Conservation (phyloP, 2,329 filamentous ascomycete genomes). For the Mycosphaerella sp. region DNA sequence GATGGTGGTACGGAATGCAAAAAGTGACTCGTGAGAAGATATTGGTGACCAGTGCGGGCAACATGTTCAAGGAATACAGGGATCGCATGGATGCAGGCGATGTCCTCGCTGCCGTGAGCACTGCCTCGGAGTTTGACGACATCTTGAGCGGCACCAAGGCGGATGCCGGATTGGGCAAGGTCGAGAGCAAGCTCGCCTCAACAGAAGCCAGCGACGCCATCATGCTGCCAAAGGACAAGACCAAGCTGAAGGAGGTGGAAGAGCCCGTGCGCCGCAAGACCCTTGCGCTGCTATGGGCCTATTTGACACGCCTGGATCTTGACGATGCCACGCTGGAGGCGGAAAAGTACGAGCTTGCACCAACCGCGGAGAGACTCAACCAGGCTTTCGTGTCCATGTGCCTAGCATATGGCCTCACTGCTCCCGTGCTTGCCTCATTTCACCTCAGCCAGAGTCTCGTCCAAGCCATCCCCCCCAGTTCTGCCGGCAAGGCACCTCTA, state of each 20-base stretch:
- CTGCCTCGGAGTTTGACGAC: conserved; percentile 76
- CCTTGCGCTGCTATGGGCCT: conserved; percentile 87
- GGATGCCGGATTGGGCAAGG: conserved; percentile 71
- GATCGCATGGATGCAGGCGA: conserved; percentile 75
- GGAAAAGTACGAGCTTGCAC: conserved; percentile 83
- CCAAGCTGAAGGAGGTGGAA: conserved; percentile 72
- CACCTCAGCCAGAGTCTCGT: conserved; percentile 78
- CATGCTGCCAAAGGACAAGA: conserved; percentile 66
- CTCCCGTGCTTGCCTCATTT: conserved; percentile 75
- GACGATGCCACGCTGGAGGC: conserved; percentile 69
- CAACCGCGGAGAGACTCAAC: conserved; percentile 76
- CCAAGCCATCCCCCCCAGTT: conserved; percentile 79
- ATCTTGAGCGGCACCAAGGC: conserved; percentile 70
- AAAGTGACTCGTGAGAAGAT: conserved; percentile 89
- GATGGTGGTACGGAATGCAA: conserved; percentile 98
- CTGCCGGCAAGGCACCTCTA: conserved; percentile 54
- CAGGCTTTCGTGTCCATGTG: conserved; percentile 81
- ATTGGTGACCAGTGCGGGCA: conserved; percentile 86
- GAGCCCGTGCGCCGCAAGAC: conserved; percentile 76
- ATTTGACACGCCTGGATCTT: conserved; percentile 81
- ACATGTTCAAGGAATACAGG: conserved; percentile 87
- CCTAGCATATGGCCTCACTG: conserved; percentile 77
- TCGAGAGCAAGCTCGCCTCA: conserved; percentile 69
- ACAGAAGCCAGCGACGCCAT: conserved; percentile 51
- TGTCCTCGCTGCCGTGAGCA: conserved; percentile 73